phyloP scores from a whole-genome alignment of 441 rosid genomes.

The Hura crepitans region DNA sequence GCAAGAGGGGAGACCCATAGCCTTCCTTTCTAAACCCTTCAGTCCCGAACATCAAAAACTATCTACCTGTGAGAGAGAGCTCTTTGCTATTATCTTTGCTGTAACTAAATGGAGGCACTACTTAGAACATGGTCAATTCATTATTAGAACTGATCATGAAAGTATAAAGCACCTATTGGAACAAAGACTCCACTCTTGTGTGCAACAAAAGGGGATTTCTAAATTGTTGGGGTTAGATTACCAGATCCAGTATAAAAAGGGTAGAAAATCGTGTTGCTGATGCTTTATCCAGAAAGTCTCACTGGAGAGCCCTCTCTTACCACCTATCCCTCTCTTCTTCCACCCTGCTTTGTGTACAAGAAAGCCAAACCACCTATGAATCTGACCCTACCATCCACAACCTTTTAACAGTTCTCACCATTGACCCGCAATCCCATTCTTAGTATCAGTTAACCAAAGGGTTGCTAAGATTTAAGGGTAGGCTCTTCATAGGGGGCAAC shows the following conservation, averaged over 20 bases:
- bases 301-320: not conserved
- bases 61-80: not conserved
- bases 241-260: not conserved
- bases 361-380: too few species aligned
- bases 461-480: too few species aligned
- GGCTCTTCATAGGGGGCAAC: too few species aligned
- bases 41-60: not conserved
- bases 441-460: too few species aligned
- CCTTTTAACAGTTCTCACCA: too few species aligned
- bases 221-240: not conserved
- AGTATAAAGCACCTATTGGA: not conserved
- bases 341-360: not conserved
- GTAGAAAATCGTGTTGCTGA: not conserved
- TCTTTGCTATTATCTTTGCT: not conserved
- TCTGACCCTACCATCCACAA: too few species aligned
- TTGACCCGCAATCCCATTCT: too few species aligned
- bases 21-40: not conserved
- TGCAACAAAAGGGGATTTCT: too few species aligned
- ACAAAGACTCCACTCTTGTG: too few species aligned
- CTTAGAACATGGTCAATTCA: not conserved
- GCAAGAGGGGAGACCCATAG: too few species aligned
- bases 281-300: not conserved
- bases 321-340: too few species aligned
- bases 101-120: not conserved
- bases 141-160: not conserved